Percentiles rank a stretch among this genome's conserved stretches.
phyloP scores from a whole-genome alignment of 495 filamentous ascomycete species.

The Aspergillus egyptiacus region DNA sequence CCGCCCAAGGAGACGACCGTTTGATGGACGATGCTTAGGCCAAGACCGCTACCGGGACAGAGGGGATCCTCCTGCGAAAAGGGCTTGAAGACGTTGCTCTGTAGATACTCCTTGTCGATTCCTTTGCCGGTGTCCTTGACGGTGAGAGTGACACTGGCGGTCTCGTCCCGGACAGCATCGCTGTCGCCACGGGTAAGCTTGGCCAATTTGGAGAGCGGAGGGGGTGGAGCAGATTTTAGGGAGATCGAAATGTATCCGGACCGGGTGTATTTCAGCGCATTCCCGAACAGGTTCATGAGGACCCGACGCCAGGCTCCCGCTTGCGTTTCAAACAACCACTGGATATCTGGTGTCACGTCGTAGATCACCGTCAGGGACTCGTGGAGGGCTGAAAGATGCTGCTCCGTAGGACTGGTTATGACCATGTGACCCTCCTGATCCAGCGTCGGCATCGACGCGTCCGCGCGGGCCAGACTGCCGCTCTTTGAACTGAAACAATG shows the following conservation, averaged over 20 bases:
- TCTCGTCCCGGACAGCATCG: not conserved
- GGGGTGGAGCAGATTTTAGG: constrained; percentile 14
- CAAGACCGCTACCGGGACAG: constrained; percentile 39
- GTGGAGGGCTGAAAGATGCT: constrained; percentile 14
- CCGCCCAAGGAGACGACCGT: constrained; percentile 37
- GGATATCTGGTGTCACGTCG: constrained; percentile 45
- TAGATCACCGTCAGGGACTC: constrained; percentile 45
- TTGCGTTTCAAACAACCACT: constrained; percentile 53
- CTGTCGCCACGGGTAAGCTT: not conserved
- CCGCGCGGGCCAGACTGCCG: not conserved
- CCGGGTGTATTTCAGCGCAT: constrained; percentile 41
- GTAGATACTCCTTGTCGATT: constrained; percentile 34
- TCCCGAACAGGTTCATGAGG: constrained; percentile 44
- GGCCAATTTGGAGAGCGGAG: not conserved
- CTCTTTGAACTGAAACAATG: constrained; percentile 21
- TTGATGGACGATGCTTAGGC: constrained; percentile 39
- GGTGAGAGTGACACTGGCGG: constrained; percentile 10
- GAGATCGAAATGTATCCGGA: constrained; percentile 34
- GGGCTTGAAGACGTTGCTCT: constrained; percentile 37
- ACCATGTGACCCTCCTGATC: not conserved
- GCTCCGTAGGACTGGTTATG: constrained; percentile 16
- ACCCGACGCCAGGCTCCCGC: constrained; percentile 54
- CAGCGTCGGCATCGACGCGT: not conserved
- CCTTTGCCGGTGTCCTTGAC: constrained; percentile 32
- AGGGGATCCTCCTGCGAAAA: constrained; percentile 46